These are phyloP conservation scores for Orobanche coerulescens DNA, from an alignment of 257 asterid species.

Conservation along the genomic window DNA sequence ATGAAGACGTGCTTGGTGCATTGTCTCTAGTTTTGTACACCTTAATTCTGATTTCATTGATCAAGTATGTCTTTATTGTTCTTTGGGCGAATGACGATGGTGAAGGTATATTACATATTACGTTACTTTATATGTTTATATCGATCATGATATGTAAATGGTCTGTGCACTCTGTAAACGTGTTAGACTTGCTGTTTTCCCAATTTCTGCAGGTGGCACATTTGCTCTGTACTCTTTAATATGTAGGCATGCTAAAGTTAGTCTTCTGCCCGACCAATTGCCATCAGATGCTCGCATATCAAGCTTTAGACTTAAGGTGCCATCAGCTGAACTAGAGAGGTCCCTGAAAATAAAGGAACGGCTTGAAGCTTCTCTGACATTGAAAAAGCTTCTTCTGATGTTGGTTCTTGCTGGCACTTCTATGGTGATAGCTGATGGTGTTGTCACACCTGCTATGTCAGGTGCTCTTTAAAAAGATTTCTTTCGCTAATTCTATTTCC, in stretches of 20 bases:
- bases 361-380: conserved; percentile 75
- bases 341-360: conserved; percentile 88
- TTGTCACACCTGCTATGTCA: conserved; percentile 99
- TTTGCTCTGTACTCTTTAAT: conserved; percentile 97
- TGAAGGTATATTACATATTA: conserved; percentile 58
- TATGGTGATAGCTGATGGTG: conserved; percentile 98
- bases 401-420: conserved; percentile 98
- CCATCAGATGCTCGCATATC: conserved; percentile 91
- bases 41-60: conserved; percentile 70
- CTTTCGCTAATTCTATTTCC: conserved; percentile 17
- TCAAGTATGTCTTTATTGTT: conserved; percentile 86
- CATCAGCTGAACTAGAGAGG: conserved; percentile 97
- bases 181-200: conserved; percentile 22
- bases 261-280: conserved; percentile 88
- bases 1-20: conserved; percentile 94
- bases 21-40: conserved; percentile 85
- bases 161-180: conserved; percentile 16
- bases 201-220: conserved; percentile 83
- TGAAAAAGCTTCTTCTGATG: conserved; percentile 79
- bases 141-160: not conserved
- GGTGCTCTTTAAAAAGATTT: conserved; percentile 39
- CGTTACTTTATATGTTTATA: not conserved
- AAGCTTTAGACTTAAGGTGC: conserved; percentile 92
- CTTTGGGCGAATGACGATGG: conserved; percentile 99
- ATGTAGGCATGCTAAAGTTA: conserved; percentile 96